These are phyloP conservation scores for Yamagishiella unicocca DNA, from an alignment of 139 green algal genomes.

Conservation along the genomic window DNA sequence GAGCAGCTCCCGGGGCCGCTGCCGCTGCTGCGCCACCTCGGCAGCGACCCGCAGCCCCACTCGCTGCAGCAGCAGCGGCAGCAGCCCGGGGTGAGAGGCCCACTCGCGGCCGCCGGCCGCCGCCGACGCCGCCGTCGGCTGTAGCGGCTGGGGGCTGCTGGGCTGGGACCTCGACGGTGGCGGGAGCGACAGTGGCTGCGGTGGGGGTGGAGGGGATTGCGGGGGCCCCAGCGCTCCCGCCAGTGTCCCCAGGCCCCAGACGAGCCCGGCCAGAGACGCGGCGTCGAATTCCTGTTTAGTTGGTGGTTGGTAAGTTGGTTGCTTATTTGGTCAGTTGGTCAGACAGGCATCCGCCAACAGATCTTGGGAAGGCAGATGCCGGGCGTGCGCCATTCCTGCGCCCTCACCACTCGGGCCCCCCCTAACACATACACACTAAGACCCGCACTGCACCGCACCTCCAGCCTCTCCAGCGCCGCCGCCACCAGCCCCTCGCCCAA, in stretches of 20 bases:
- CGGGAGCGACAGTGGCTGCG: not conserved
- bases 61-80: not conserved
- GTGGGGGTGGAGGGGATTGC: not conserved
- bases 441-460: conserved; percentile 1
- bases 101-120: too few relatives aligned
- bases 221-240: not conserved
- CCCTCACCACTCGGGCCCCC: too few relatives aligned
- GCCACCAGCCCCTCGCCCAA: conserved; percentile 1
- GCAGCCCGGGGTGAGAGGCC: not conserved
- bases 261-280: not conserved
- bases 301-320: too few relatives aligned
- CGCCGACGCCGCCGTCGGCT: too few relatives aligned
- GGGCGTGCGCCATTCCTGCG: too few relatives aligned
- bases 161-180: too few relatives aligned
- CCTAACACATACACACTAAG: not conserved
- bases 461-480: not conserved
- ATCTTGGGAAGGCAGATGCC: too few relatives aligned
- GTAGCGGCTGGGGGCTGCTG: too few relatives aligned
- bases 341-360: too few relatives aligned
- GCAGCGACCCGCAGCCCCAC: not conserved
- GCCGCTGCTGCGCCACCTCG: not conserved
- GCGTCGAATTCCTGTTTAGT: conserved; percentile 30
- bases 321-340: too few relatives aligned
- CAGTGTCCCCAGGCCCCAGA: conserved; percentile 27
- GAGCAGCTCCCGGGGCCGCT: not conserved